Conservation (phyloP, 306 rosid species). For the Quercus parvula region DNA sequence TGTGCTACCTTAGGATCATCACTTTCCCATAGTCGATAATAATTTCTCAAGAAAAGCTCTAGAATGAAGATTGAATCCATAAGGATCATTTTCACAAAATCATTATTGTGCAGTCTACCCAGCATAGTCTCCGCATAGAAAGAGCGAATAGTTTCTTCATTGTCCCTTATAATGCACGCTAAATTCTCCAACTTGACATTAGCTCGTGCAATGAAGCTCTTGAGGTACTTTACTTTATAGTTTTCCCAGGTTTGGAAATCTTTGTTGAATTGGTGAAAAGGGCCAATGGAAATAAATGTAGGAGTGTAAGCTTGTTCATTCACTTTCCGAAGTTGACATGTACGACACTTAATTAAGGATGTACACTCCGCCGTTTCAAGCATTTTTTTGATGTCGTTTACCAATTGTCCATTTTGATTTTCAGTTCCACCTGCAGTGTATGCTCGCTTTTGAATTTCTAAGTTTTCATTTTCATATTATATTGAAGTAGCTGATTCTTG, state of each 20-base stretch:
- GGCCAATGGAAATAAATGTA: conserved; percentile 35
- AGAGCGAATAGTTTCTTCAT: neutral
- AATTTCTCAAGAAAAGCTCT: conserved; percentile 5
- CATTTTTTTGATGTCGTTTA: neutral
- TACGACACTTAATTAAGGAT: conserved; percentile 19
- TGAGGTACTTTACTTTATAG: conserved; percentile 14
- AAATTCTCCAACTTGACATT: neutral
- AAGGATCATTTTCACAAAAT: conserved; percentile 21
- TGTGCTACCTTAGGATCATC: neutral
- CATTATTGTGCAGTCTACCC: neutral
- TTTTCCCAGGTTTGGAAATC: conserved; percentile 21
- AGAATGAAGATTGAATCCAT: conserved; percentile 24
- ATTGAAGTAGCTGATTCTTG: neutral
- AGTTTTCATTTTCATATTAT: neutral
- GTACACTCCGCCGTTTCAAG: neutral
- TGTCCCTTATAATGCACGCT: neutral
- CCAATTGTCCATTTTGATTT: neutral
- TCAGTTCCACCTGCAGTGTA: neutral
- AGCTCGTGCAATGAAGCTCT: neutral
- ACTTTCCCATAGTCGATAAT: neutral
- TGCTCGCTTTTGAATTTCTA: neutral
- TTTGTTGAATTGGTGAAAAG: conserved; percentile 10
- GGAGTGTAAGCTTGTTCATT: conserved; percentile 33
- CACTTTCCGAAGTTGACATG: conserved; percentile 14
- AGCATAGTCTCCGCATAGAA: conserved; percentile 17